Conservation (phyloP, 225 moss, liverwort and hornwort genomes). For the Thuidium tamariscinum region DNA sequence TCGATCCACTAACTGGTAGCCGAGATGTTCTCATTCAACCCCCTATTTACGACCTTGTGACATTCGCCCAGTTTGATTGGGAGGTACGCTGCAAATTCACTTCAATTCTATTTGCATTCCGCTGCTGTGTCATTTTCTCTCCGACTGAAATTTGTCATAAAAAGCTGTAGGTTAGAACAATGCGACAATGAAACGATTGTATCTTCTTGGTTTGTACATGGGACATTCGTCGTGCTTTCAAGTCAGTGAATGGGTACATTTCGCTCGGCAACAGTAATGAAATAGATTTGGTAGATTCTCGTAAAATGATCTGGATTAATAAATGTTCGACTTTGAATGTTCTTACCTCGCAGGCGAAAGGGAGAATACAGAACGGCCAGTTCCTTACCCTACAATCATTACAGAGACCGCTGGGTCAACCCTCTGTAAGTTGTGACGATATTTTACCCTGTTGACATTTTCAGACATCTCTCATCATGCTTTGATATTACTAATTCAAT, state of each 20-base stretch:
- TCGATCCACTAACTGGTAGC: constrained; percentile 58
- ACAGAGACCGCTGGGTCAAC: constrained; percentile 7
- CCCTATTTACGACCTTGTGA: constrained; percentile 60
- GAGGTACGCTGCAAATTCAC: constrained; percentile 26
- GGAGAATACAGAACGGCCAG: constrained; percentile 10
- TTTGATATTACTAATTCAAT: not conserved
- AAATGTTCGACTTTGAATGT: not conserved
- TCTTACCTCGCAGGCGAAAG: constrained; percentile 12
- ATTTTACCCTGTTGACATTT: not conserved
- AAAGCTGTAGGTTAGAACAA: not conserved
- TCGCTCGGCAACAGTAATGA: not conserved
- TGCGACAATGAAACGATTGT: not conserved
- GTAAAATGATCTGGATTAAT: not conserved
- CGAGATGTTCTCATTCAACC: constrained; percentile 34
- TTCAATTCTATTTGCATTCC: not conserved
- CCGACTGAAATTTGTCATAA: not conserved
- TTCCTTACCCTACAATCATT: constrained; percentile 32
- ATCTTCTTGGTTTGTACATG: not conserved
- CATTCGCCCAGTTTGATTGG: constrained; percentile 43
- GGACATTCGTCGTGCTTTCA: not conserved
- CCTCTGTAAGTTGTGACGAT: constrained; percentile 3
- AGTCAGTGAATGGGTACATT: not conserved
- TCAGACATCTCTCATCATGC: not conserved
- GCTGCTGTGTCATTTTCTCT: not conserved
- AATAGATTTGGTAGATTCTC: not conserved